These are phyloP conservation scores for Citrullus colocynthis DNA, from an alignment of 306 rosid species.

Conservation along the genomic window DNA sequence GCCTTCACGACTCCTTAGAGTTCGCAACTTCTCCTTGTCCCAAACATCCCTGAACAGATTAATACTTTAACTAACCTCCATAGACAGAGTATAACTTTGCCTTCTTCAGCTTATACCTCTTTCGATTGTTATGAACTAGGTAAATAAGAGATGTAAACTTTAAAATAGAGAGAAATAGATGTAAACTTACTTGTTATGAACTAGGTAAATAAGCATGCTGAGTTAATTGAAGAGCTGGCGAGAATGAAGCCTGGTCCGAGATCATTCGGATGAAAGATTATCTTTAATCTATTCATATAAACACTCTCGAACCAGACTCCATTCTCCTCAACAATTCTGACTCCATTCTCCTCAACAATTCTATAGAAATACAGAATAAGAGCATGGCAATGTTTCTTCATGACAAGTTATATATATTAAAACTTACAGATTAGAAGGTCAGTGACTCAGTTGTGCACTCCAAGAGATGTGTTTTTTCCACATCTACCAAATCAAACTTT, in stretches of 20 bases:
- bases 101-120: neutral
- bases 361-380: neutral
- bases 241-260: conserved; percentile 15
- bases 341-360: neutral
- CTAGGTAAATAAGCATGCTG: too few species aligned
- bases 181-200: neutral
- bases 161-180: neutral
- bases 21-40: too few species aligned
- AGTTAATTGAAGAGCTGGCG: neutral
- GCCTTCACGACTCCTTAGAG: too few species aligned
- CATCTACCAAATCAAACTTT: neutral
- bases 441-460: neutral
- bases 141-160: neutral
- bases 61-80: neutral
- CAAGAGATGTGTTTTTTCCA: neutral
- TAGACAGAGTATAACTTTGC: neutral
- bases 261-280: neutral
- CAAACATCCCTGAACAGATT: neutral
- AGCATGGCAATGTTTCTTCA: neutral
- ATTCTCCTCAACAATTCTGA: neutral
- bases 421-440: neutral
- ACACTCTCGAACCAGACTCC: neutral
- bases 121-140: too few species aligned
- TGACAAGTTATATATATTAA: neutral
- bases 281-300: neutral